Evolutionary conservation across 306 rosid genomes (phyloP).

Genomic region (Vigna trinervia): DNA sequence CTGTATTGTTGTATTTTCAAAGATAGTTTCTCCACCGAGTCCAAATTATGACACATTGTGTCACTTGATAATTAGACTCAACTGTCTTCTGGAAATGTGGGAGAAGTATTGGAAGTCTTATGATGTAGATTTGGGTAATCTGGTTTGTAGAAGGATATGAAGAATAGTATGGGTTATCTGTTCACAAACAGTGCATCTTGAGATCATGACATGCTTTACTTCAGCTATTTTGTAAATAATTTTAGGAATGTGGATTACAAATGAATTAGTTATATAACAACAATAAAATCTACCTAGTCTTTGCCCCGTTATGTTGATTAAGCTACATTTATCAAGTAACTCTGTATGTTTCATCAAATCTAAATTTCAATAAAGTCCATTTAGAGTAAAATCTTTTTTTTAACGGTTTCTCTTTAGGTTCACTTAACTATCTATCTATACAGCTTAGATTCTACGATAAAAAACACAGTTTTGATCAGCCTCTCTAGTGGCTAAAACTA

Average conservation of each 20-base stretch:
- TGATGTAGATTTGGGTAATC: slow-evolving; percentile 4
- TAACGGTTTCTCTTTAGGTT: neutral
- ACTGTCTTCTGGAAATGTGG: slow-evolving; percentile 20
- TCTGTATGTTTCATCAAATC: neutral
- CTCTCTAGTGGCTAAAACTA: no score
- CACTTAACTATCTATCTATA: neutral
- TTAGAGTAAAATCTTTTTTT: neutral
- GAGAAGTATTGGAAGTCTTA: neutral
- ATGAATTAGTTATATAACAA: slow-evolving; percentile 4
- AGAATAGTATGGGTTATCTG: neutral
- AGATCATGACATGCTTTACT: slow-evolving; percentile 10
- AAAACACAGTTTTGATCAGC: no score
- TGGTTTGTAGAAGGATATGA: neutral
- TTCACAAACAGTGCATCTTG: neutral
- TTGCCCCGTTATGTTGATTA: neutral
- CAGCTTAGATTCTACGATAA: neutral
- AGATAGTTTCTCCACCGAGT: neutral
- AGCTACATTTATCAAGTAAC: neutral
- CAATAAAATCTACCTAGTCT: neutral
- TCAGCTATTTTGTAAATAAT: slow-evolving; percentile 29
- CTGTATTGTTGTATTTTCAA: slow-evolving; percentile 31
- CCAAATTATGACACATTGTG: slow-evolving; percentile 10
- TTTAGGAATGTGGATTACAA: neutral
- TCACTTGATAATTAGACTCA: slow-evolving; percentile 17
- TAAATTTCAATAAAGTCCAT: neutral